A percentile compares a stretch with the other conserved stretches of the same genome.
Conservation (phyloP, 768 basidiomycete genomes). For the Lactarius evosmus region DNA sequence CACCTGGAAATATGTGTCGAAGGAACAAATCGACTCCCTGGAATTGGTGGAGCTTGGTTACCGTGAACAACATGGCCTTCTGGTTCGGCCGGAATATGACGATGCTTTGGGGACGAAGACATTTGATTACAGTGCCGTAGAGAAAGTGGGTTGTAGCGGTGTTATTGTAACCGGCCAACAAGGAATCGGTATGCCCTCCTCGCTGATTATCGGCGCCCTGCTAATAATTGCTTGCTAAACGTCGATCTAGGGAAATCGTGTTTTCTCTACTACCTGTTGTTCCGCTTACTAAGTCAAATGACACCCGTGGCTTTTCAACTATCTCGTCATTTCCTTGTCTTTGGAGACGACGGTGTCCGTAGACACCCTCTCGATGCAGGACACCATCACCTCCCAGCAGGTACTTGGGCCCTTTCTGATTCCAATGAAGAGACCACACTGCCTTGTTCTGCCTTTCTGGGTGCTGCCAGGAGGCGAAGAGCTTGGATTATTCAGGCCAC, state of each 20-base stretch:
- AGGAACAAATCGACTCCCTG: neutral
- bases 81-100: neutral
- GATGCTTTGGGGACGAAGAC: neutral
- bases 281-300: neutral
- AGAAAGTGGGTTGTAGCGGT: neutral
- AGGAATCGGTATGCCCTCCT: neutral
- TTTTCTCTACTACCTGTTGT: neutral
- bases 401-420: neutral
- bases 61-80: neutral
- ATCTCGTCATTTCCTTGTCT: neutral
- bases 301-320: neutral
- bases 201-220: too few species aligned
- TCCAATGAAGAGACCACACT: too few species aligned
- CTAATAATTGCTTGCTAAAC: neutral
- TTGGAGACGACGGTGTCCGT: neutral
- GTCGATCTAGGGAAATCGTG: neutral
- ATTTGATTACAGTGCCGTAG: too few species aligned
- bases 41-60: neutral
- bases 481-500: neutral
- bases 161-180: neutral
- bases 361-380: neutral
- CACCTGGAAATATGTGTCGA: neutral
- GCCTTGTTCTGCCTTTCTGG: neutral
- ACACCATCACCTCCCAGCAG: neutral
- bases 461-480: rapidly evolving